Conservation (phyloP, 441 rosid species). For the Jatropha multifida region DNA sequence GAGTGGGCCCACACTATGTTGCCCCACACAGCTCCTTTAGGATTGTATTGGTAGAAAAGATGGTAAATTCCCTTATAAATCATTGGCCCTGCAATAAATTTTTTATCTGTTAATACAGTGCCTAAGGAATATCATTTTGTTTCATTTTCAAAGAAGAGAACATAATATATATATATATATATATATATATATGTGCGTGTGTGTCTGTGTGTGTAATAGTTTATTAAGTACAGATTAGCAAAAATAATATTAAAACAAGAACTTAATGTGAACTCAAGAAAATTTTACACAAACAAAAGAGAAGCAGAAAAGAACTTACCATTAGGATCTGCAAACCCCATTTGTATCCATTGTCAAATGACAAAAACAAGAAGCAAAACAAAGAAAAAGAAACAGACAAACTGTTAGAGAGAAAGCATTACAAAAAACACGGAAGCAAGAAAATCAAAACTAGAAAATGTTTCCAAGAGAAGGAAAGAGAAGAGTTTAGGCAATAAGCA, state of each 20-base stretch:
- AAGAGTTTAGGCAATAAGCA: not conserved
- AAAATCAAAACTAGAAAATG: not conserved
- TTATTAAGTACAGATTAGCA: no score
- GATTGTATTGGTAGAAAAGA: constrained; percentile 81
- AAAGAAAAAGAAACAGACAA: constrained; percentile 1
- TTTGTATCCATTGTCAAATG: constrained; percentile 27
- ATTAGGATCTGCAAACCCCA: constrained; percentile 69
- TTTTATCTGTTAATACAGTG: not conserved
- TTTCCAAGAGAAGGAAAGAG: not conserved
- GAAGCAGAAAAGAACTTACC: constrained; percentile 42
- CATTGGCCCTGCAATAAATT: constrained; percentile 51
- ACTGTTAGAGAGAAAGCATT: not conserved
- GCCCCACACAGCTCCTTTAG: constrained; percentile 71
- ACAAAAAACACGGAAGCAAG: not conserved
- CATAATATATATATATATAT: no score
- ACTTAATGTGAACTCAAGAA: not conserved
- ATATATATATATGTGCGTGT: no score
- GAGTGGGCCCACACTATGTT: constrained; percentile 87
- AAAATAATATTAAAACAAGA: not conserved
- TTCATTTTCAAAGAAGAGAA: no score
- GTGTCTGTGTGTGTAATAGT: no score
- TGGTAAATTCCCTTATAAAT: constrained; percentile 82
- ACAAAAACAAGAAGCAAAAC: constrained; percentile 17
- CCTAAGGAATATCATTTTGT: not conserved
- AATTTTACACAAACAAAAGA: not conserved